Evolutionary conservation across 441 rosid genomes (phyloP).

Genomic region (Macaranga tanarius): DNA sequence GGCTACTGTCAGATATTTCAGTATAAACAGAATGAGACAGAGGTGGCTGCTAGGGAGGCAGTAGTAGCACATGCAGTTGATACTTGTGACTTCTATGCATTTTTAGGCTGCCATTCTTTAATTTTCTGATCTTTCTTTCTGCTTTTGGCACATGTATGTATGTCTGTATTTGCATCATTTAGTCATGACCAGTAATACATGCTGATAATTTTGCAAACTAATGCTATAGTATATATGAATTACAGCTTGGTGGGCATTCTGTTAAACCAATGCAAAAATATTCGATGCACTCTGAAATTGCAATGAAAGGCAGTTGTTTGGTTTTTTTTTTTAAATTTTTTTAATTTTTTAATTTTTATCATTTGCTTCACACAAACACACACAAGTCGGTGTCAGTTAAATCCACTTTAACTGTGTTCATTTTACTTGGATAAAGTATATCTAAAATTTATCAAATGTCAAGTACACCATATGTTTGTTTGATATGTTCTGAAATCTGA

Average conservation of each 20-base stretch:
- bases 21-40: neutral
- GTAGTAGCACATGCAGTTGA: neutral
- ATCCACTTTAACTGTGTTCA: neutral
- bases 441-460: neutral
- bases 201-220: neutral
- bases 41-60: neutral
- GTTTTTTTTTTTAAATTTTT: too few relatives aligned
- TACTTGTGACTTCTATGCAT: neutral
- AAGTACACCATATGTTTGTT: neutral
- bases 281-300: neutral
- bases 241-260: neutral
- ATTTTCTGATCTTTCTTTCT: neutral
- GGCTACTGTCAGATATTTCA: neutral
- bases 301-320: neutral
- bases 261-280: neutral
- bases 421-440: neutral
- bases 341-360: too few relatives aligned
- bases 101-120: neutral
- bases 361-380: conserved; percentile 1
- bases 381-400: neutral
- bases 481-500: conserved; percentile 2
- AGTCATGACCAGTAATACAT: neutral
- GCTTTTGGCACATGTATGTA: neutral
- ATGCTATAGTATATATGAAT: neutral
- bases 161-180: neutral